Conservation (phyloP, 2,329 filamentous ascomycete genomes). For the Arthrobotrys entomopaga region DNA sequence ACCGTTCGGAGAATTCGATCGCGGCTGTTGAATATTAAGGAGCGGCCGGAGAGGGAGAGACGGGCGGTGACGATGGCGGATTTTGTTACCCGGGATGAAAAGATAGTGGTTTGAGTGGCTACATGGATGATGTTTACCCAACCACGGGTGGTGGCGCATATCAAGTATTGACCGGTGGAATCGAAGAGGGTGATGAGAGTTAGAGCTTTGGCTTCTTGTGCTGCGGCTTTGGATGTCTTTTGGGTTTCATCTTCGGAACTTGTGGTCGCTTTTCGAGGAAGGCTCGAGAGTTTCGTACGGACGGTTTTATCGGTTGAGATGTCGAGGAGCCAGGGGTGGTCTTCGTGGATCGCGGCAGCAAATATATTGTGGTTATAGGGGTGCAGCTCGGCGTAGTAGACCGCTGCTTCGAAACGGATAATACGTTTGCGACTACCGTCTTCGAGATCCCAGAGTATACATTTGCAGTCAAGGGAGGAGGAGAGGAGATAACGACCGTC, state of each 20-base stretch:
- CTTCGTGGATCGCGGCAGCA: slow-evolving; percentile 91
- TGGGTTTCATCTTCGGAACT: slow-evolving; percentile 70
- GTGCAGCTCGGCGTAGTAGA: slow-evolving; percentile 95
- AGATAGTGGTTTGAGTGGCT: slow-evolving; percentile 80
- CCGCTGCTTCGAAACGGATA: slow-evolving; percentile 88
- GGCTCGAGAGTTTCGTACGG: slow-evolving; percentile 59
- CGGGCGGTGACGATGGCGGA: slow-evolving; percentile 89
- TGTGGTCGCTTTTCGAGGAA: slow-evolving; percentile 76
- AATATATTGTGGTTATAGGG: slow-evolving; percentile 87
- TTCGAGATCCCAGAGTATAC: slow-evolving; percentile 91
- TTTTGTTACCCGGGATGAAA: slow-evolving; percentile 86
- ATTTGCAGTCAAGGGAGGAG: slow-evolving; percentile 95
- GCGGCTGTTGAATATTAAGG: slow-evolving; percentile 89
- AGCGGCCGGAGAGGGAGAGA: slow-evolving; percentile 82
- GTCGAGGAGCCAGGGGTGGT: slow-evolving; percentile 88
- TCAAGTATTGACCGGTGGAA: slow-evolving; percentile 82
- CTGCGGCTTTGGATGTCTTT: slow-evolving; percentile 81
- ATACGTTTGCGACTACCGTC: slow-evolving; percentile 78
- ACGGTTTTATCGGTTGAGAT: slow-evolving; percentile 65
- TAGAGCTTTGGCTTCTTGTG: slow-evolving; percentile 92
- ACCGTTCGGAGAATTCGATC: slow-evolving; percentile 96
- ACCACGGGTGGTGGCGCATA: slow-evolving; percentile 93
- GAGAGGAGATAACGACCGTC: slow-evolving; percentile 91
- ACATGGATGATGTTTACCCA: slow-evolving; percentile 95
- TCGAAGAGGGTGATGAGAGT: slow-evolving; percentile 94